Base-by-base conservation (phyloP, 805 yeast genomes). In the Metschnikowia anglica region DNA sequence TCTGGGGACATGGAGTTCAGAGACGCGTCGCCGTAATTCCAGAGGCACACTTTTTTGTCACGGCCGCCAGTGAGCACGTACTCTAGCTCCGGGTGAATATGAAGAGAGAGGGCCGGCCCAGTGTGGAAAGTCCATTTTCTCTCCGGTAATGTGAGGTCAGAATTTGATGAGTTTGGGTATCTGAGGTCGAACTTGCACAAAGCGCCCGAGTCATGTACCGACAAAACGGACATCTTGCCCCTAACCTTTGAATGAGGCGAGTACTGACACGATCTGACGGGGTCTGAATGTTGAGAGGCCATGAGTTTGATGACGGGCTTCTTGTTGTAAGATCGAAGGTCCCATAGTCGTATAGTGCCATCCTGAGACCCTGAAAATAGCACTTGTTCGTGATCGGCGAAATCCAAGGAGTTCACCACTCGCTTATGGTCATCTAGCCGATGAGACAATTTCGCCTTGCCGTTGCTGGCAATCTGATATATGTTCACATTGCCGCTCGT, bases 31-130 rank as follows among this genome's bases (percentile, higher is more conserved):
- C 66, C 60, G 47, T 65, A 70, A 43, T 68, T 83, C 91, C 95
- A 88, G 3, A 85, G 80, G 47, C 85, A 88, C 26, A 85, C 71
- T 52, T 81, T 83, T 40, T 85, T 83, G 63, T 93, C 99, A 54
- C 97, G 74, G 6, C 99, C 99, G 12, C 97, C 97, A 16, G 96
- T 87, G 4, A 83, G 82, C 16, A 93, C 76, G 54, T 83, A 86
- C 49, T 90, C 96, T 27, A 74, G 60, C 28, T 80, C 82, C 0
- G 95, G 95, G 58, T 90, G 96, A 82, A 96, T 89, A 54, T 88
- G 89, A 4, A 93, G 62, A 4, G 95, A 79, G 13, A 90, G 68
- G 0, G 96, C 98, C 2, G 96, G 95, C 0, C 96, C 96, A 2
- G 88, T 78, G 59, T 91, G 98, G 3, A 96, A 95, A 54, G 84